Base-by-base conservation (phyloP, 306 rosid genomes). In the Trifolium subterraneum region DNA sequence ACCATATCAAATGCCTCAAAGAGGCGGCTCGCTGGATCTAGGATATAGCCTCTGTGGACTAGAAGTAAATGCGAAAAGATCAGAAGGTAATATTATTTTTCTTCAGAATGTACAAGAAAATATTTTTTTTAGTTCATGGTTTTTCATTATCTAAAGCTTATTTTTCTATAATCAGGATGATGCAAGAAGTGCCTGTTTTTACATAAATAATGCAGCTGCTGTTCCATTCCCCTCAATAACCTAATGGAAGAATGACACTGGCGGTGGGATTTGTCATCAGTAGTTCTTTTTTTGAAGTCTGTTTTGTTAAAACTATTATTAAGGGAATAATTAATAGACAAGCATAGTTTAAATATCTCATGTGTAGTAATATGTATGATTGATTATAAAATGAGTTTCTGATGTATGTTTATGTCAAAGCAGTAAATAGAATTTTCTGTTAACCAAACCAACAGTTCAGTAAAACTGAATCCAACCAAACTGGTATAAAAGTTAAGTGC, bases 1-100 rank as follows among this genome's bases (percentile, higher is more conserved):
- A 81, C 97, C 8, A 39, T 86, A 66, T 93, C 98, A 13, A 93
- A 93, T 58, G 50, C 50, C 63, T 73, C 47, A 9, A n/a, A 36
- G 20, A 14, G 38, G 33, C 16, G 50, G 2, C 50, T 44, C 13
- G 50, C 50, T 44, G 50, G 50, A 44, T 44, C 50, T 44, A 44
- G 16, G 50, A 44, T 44, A 15, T 44, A 44, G 7, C 50, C 16
- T 44, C 14, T 44, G 1, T 44, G 7, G 50, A 0, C 50, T 13
- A 9, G 2, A 6, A 35, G 9, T 35, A 10, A 35, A 6, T 35
- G 39, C 39, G 2, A 35, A 33, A 19, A 56, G 71, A 48, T 71
- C 29, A 16, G 39, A 72, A 72, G 78, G 6, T 76, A 27, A 61
- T 20, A 55, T 35, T 73, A 27, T 54, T 16, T 47, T 35, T 73